A percentile compares a stretch with the other conserved stretches of the same genome.
These are phyloP conservation scores for Coniochaeta hoffmannii DNA, from an alignment of 2,329 filamentous ascomycete genomes.

Conservation along the genomic window DNA sequence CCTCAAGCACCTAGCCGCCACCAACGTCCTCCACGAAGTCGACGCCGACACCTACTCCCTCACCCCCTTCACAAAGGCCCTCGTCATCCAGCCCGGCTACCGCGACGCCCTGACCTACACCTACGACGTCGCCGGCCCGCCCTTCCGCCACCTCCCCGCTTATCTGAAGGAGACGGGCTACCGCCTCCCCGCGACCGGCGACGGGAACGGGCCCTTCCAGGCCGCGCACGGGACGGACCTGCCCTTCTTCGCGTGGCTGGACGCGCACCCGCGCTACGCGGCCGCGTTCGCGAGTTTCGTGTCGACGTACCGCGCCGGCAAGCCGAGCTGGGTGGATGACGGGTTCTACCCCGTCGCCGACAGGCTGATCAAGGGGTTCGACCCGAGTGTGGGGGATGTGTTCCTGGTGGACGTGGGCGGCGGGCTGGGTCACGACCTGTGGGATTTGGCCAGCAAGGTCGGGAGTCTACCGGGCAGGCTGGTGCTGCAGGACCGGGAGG, in stretches of 20 bases:
- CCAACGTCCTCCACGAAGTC: conserved; percentile 23
- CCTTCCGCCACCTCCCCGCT: conserved; percentile 24
- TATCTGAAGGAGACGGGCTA: conserved; percentile 24
- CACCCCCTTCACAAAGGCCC: conserved; percentile 22
- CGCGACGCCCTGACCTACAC: conserved; percentile 24
- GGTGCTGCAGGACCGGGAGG: conserved; percentile 15
- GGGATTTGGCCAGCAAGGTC: conserved; percentile 12
- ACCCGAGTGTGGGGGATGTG: conserved; percentile 2
- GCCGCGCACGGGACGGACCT: conserved; percentile 24
- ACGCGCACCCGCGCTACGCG: background rate
- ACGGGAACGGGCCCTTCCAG: conserved; percentile 23
- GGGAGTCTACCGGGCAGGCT: conserved; percentile 7
- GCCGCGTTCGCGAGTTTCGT: conserved; percentile 9
- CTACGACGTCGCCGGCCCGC: conserved; percentile 24
- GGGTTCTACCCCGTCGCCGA: conserved; percentile 23
- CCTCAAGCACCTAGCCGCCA: conserved; percentile 28
- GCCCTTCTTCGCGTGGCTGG: conserved; percentile 24
- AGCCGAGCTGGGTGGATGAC: conserved; percentile 19
- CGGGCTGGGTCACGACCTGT: conserved; percentile 12
- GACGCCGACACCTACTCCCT: conserved; percentile 18
- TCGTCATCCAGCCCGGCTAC: conserved; percentile 26
- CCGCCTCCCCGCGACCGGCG: conserved; percentile 16
- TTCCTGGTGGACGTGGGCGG: conserved; percentile 13
- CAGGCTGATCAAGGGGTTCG: conserved; percentile 19
- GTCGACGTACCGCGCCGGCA: conserved; percentile 22